Percentiles rank a stretch among this genome's conserved stretches.
These are phyloP conservation scores for Penicillium antarcticum DNA, from an alignment of 495 filamentous ascomycete genomes.

Conservation along the genomic window DNA sequence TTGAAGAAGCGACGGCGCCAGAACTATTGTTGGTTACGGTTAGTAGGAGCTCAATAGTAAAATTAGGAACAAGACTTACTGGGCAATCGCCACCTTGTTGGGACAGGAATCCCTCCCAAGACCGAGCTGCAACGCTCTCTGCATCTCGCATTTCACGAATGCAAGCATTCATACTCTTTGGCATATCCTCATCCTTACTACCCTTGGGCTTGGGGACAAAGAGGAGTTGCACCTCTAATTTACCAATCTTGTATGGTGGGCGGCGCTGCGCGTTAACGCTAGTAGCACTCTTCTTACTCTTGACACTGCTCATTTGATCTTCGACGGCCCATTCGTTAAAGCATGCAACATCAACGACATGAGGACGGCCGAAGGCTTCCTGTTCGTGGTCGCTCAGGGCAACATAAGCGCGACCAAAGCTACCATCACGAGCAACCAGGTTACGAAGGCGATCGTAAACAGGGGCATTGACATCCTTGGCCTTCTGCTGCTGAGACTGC, in stretches of 20 bases:
- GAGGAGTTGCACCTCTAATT: slow-evolving; percentile 86
- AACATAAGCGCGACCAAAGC: slow-evolving; percentile 89
- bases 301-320: slow-evolving; percentile 73
- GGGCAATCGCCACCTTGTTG: slow-evolving; percentile 98
- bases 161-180: slow-evolving; percentile 95
- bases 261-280: slow-evolving; percentile 59
- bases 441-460: slow-evolving; percentile 83
- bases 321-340: slow-evolving; percentile 99
- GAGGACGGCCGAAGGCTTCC: slow-evolving; percentile 78
- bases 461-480: slow-evolving; percentile 61
- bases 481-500: slow-evolving; percentile 67
- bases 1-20: slow-evolving; percentile 99
- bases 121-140: slow-evolving; percentile 65
- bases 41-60: not conserved
- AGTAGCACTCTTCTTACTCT: slow-evolving; percentile 76
- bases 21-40: slow-evolving; percentile 63
- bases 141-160: slow-evolving; percentile 89
- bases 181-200: slow-evolving; percentile 91
- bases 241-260: slow-evolving; percentile 91
- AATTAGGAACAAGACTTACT: slow-evolving; percentile 55
- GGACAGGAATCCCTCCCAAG: slow-evolving; percentile 84
- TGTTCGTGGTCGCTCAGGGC: slow-evolving; percentile 89
- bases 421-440: slow-evolving; percentile 84
- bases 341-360: slow-evolving; percentile 81
- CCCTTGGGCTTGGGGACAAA: slow-evolving; percentile 92